Evolutionary conservation across 139 green algal species (phyloP), one percentile per base, ranked within the genome.

Genomic region (Chlorella sp.): DNA sequence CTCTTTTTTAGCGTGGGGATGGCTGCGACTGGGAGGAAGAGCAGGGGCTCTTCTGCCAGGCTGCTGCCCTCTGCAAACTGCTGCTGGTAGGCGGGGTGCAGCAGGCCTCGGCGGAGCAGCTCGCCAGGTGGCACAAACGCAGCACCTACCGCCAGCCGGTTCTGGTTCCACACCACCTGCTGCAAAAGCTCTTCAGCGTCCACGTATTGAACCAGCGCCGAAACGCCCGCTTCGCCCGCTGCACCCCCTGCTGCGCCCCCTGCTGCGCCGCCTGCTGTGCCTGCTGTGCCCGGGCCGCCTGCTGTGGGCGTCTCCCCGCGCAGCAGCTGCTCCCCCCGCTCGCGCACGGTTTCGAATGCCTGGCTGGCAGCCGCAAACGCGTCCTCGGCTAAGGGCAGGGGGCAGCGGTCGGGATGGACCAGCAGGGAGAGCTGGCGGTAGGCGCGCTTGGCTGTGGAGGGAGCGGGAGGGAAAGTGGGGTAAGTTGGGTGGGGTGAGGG

Each of bases 331-430:
- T 79, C 66, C 26, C 37, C 66, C 24, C 12, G 64, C 37, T 88
- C 64, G 11, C 80, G 69, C 42, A 94, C 83, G 22, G 92, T 81
- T 14, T 89, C 91, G 73, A 93, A 89, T 14, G 95, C 94, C 69
- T 90, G 87, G 40, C 77, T 91, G 69, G 96, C 68, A 0, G 84
- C 83, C n/a, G 90, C 86, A 80, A 98, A 97, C 22, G 94, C 95
- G 18, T 93, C 78, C 11, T 90, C 89, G 22, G 96, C 96, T 0
- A 42, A 21, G 24, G 92, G 60, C 14, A 94, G 86, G 30, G 37
- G 26, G 90, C 92, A 96, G 85, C 97, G 97, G 92, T 98, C 96
- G 0, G 96, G 96, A 69, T 98, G 96, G 28, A 97, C 89, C 32
- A 93, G 32, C 26, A 95, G 89, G n/a, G 93, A 95, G 9, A 98